Percentiles rank a stretch among this genome's conserved stretches.
phyloP scores from a whole-genome alignment of 352 stramenopile species.

The Aphanomyces astaci region DNA sequence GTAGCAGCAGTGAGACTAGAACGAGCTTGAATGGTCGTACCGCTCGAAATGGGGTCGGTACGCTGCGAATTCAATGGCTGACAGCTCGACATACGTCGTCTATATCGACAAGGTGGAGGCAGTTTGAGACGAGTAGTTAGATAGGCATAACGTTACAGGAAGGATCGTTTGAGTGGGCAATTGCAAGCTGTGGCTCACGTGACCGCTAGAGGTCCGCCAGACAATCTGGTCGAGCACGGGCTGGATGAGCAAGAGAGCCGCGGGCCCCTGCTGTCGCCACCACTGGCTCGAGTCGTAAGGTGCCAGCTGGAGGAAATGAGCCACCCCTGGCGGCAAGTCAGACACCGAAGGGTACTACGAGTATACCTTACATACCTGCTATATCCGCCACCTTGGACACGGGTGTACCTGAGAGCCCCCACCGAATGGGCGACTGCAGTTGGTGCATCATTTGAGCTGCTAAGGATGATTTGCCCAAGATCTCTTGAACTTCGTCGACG shows the following conservation, averaged over 20 bases:
- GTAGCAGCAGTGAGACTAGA: too few species aligned
- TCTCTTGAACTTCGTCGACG: slow-evolving; percentile 24
- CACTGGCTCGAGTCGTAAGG: slow-evolving; percentile 14
- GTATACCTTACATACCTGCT: not conserved
- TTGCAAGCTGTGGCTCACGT: slow-evolving; percentile 7
- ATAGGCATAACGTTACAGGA: too few species aligned
- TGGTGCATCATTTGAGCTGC: slow-evolving; percentile 17
- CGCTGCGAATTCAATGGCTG: slow-evolving; percentile 18
- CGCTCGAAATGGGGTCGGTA: slow-evolving; percentile 16
- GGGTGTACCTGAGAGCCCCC: slow-evolving; percentile 13
- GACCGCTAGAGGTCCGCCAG: not conserved
- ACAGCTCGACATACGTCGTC: slow-evolving; percentile 16
- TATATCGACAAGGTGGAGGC: not conserved
- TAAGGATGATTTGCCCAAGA: slow-evolving; percentile 13
- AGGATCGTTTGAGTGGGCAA: slow-evolving; percentile 8
- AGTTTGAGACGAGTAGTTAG: too few species aligned
- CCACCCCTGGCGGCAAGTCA: not conserved
- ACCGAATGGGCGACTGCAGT: slow-evolving; percentile 10
- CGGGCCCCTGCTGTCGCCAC: not conserved
- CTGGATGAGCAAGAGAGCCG: not conserved
- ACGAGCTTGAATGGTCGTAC: too few species aligned
- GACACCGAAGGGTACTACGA: not conserved
- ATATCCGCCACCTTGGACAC: slow-evolving; percentile 15
- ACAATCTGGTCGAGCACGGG: slow-evolving; percentile 12
- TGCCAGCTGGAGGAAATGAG: slow-evolving; percentile 2